These are phyloP conservation scores for Pilaira anomala DNA, from an alignment of 192 early-diverging fungal species.

Conservation along the genomic window DNA sequence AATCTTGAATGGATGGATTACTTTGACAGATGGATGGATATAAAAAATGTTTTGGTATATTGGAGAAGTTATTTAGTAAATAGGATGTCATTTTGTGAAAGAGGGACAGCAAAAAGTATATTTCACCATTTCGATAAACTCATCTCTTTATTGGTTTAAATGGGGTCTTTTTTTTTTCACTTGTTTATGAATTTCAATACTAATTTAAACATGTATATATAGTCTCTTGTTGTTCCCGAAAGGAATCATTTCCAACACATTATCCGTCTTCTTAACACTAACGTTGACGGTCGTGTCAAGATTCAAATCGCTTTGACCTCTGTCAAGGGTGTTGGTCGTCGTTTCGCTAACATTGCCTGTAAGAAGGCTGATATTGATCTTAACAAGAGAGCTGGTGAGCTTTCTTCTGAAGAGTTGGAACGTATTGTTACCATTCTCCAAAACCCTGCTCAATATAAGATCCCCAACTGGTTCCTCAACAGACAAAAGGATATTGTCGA, in stretches of 20 bases:
- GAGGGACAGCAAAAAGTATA: too few relatives aligned
- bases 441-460: constrained; percentile 99
- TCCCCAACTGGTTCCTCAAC: constrained; percentile 99
- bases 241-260: constrained; percentile 97
- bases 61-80: too few relatives aligned
- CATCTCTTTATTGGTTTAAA: background rate
- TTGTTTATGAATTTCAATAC: background rate
- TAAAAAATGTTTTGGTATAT: too few relatives aligned
- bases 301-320: constrained; percentile 93
- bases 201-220: background rate
- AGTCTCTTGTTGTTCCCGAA: constrained; percentile 88
- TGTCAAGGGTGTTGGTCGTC: constrained; percentile 98
- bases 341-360: constrained; percentile 97
- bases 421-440: constrained; percentile 98
- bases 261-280: constrained; percentile 98
- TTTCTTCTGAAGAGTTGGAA: constrained; percentile 96
- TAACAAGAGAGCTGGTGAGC: constrained; percentile 97
- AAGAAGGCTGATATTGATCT: constrained; percentile 99
- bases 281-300: constrained; percentile 94
- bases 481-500: constrained; percentile 97
- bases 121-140: too few relatives aligned
- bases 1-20: too few relatives aligned
- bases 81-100: too few relatives aligned
- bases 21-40: constrained; percentile 7
- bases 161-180: background rate